Conservation (phyloP, 108 stramenopile genomes). For the Aurantiochytrium sp. region DNA sequence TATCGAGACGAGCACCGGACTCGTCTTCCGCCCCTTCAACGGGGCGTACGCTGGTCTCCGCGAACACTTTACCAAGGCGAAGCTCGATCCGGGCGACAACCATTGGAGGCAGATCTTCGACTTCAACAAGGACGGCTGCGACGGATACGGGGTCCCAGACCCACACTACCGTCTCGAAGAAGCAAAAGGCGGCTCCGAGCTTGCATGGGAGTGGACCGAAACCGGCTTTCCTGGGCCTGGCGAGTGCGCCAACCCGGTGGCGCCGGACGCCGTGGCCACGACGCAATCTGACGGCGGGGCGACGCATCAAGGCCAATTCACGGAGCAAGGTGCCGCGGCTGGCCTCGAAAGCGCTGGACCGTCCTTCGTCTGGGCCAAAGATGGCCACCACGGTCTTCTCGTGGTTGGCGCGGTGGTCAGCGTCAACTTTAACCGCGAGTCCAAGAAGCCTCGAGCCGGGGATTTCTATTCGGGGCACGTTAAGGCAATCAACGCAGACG, state of each 20-base stretch:
- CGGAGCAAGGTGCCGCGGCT: not conserved
- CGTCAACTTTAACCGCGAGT: slow-evolving; percentile 7
- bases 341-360: not conserved
- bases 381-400: not conserved
- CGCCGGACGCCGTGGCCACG: not conserved
- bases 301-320: not conserved
- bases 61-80: slow-evolving; percentile 46
- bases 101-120: slow-evolving; percentile 69
- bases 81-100: slow-evolving; percentile 56
- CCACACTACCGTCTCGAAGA: not conserved
- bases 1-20: slow-evolving; percentile 62
- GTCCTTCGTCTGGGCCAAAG: not conserved
- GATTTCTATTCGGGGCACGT: not conserved
- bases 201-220: not conserved
- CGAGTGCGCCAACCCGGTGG: not conserved
- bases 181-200: not conserved
- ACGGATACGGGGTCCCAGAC: slow-evolving; percentile 11
- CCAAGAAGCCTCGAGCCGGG: not conserved
- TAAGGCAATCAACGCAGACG: not conserved
- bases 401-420: not conserved
- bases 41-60: not conserved
- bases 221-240: not conserved
- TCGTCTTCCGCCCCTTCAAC: slow-evolving; percentile 47
- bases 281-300: not conserved
- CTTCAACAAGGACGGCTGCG: slow-evolving; percentile 61